Percentiles rank a stretch among this genome's conserved stretches.
These are phyloP conservation scores for Chlorella sp. DNA, from an alignment of 139 green algal species.

Conservation along the genomic window DNA sequence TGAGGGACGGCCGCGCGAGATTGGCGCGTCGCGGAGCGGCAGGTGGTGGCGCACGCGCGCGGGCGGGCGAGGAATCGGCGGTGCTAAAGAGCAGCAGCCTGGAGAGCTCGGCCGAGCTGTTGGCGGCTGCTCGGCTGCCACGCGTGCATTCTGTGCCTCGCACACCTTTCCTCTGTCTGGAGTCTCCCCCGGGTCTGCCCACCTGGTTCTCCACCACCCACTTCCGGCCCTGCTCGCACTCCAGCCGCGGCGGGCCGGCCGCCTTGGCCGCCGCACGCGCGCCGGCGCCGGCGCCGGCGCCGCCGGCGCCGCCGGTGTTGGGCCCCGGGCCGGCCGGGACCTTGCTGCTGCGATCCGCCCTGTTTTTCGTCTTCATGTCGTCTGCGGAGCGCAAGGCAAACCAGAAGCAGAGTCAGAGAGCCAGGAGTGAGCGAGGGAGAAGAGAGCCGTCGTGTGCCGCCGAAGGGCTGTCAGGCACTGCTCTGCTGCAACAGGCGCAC, in stretches of 20 bases:
- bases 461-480: neutral
- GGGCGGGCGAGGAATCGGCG: too few species aligned
- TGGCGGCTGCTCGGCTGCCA: too few species aligned
- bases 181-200: too few species aligned
- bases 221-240: slow-evolving; percentile 80
- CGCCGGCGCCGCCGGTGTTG: slow-evolving; percentile 18
- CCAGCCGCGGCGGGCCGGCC: slow-evolving; percentile 51
- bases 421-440: too few species aligned
- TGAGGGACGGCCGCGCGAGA: too few species aligned
- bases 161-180: too few species aligned
- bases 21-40: too few species aligned
- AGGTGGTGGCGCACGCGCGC: too few species aligned
- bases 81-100: too few species aligned
- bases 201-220: slow-evolving; percentile 90
- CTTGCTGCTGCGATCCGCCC: slow-evolving; percentile 61
- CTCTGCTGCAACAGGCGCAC: neutral
- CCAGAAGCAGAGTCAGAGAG: too few species aligned
- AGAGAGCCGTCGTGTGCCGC: neutral
- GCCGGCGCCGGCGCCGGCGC: neutral
- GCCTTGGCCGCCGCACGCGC: neutral
- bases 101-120: too few species aligned
- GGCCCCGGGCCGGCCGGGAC: slow-evolving; percentile 52
- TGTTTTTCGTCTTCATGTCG: slow-evolving; percentile 98
- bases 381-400: slow-evolving; percentile 29
- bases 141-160: too few species aligned